Evolutionary conservation across 2,329 filamentous ascomycete species (phyloP).

Genomic region (Paracoccidioides brasiliensis): DNA sequence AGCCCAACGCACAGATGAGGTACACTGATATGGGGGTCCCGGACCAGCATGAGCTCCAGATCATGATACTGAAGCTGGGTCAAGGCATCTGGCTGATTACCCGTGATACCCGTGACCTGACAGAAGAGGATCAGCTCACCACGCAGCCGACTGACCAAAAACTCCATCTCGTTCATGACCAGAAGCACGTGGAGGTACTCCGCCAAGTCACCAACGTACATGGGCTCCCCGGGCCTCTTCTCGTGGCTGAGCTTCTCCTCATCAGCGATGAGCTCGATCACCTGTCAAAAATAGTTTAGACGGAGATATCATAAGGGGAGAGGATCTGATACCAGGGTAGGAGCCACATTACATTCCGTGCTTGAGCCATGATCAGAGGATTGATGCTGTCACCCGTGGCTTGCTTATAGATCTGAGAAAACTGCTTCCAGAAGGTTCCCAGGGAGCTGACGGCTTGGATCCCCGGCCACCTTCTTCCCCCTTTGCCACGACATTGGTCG

Average conservation of each 20-base stretch:
- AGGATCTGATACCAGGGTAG: neutral
- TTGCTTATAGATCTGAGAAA: constrained; percentile 6
- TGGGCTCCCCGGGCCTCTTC: constrained; percentile 7
- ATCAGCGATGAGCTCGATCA: constrained; percentile 11
- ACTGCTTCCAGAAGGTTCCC: constrained; percentile 6
- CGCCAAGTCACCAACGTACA: constrained; percentile 12
- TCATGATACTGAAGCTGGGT: constrained; percentile 11
- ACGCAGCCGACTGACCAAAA: constrained; percentile 8
- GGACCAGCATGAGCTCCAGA: constrained; percentile 8
- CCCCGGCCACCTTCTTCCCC: constrained; percentile 8
- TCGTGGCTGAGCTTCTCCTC: constrained; percentile 11
- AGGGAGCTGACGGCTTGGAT: constrained; percentile 8
- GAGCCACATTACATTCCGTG: constrained; percentile 1
- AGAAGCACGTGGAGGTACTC: constrained; percentile 9
- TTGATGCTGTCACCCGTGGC: constrained; percentile 10
- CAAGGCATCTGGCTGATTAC: constrained; percentile 9
- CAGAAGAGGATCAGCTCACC: constrained; percentile 13
- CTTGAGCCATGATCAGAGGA: constrained; percentile 10
- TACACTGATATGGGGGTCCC: neutral
- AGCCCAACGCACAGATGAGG: constrained; percentile 5
- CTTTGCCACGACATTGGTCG: constrained; percentile 12
- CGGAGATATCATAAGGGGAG: neutral
- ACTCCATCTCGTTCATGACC: constrained; percentile 10
- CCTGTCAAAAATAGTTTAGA: neutral
- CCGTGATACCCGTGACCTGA: constrained; percentile 10